Evolutionary conservation across 768 basidiomycete species (phyloP).

Genomic region (Kwoniella sp.): DNA sequence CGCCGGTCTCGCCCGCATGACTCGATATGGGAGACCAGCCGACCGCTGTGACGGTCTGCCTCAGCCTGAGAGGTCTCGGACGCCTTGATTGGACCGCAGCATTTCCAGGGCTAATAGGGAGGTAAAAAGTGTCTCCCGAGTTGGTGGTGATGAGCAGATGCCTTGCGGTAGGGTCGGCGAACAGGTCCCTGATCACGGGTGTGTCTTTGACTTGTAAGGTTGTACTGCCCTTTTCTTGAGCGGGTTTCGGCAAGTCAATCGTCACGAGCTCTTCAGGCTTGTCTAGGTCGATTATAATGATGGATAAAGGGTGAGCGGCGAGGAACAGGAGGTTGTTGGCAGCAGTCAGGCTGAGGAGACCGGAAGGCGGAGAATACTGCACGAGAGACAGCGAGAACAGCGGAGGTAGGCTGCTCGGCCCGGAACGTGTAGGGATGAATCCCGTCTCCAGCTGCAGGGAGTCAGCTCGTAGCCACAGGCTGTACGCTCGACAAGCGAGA

Average conservation of each 20-base stretch:
- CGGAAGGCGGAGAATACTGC: constrained; percentile 80
- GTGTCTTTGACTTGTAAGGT: constrained; percentile 55
- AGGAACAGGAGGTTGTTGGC: constrained; percentile 83
- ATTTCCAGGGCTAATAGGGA: constrained; percentile 55
- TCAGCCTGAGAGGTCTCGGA: constrained; percentile 69
- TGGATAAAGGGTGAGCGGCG: constrained; percentile 67
- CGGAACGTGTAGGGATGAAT: constrained; percentile 43
- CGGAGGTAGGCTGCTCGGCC: constrained; percentile 24
- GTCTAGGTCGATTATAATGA: constrained; percentile 85
- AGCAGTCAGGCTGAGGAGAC: constrained; percentile 75
- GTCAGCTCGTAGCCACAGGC: constrained; percentile 11
- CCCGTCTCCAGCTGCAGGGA: constrained; percentile 51
- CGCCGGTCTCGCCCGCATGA: constrained; percentile 51
- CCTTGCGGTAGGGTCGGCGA: constrained; percentile 86
- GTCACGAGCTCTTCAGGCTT: constrained; percentile 71
- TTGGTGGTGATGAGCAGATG: constrained; percentile 81
- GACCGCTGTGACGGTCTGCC: constrained; percentile 82
- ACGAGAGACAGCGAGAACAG: constrained; percentile 55
- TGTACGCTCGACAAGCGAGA: constrained; percentile 33
- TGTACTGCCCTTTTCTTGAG: constrained; percentile 52
- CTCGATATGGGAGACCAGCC: constrained; percentile 77
- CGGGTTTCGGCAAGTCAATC: constrained; percentile 67
- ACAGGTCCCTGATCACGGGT: constrained; percentile 66
- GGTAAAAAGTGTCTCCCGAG: constrained; percentile 91
- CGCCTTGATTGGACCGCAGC: constrained; percentile 58